Evolutionary conservation across 768 basidiomycete species (phyloP).

Genomic region (Panaeolus cyanescens): DNA sequence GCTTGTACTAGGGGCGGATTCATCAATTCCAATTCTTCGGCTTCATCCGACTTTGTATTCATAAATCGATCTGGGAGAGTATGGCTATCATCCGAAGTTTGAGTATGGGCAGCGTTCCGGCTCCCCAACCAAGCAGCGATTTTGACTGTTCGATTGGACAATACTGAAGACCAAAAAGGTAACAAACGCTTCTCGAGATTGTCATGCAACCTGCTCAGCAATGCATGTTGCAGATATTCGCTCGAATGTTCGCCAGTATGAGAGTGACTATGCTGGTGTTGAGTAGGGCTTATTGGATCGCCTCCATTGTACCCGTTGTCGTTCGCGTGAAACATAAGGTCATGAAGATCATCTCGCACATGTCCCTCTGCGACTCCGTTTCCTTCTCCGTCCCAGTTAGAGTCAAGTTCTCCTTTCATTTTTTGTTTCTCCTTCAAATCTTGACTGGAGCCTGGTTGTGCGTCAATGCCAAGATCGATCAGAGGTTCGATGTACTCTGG

Average conservation of each 20-base stretch:
- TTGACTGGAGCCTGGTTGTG: too few relatives aligned
- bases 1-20: constrained; percentile 50
- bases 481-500: too few relatives aligned
- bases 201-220: constrained; percentile 58
- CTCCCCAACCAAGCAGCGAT: constrained; percentile 33
- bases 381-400: constrained; percentile 22
- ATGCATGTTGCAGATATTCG: background rate
- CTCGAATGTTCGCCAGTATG: too few relatives aligned
- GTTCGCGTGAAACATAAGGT: background rate
- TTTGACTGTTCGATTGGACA: constrained; percentile 63
- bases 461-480: too few relatives aligned
- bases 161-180: constrained; percentile 79
- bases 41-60: constrained; percentile 17
- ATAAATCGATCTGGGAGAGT: background rate
- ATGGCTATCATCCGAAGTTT: constrained; percentile 9
- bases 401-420: constrained; percentile 17
- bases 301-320: background rate
- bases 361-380: constrained; percentile 5
- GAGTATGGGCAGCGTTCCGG: constrained; percentile 50
- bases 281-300: too few relatives aligned
- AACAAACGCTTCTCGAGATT: constrained; percentile 79
- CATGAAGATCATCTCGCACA: background rate
- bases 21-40: constrained; percentile 25
- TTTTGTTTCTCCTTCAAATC: background rate
- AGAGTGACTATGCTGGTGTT: too few relatives aligned